Evolutionary conservation across 306 rosid species (phyloP).

Genomic region (Pyrus bretschneideri): DNA sequence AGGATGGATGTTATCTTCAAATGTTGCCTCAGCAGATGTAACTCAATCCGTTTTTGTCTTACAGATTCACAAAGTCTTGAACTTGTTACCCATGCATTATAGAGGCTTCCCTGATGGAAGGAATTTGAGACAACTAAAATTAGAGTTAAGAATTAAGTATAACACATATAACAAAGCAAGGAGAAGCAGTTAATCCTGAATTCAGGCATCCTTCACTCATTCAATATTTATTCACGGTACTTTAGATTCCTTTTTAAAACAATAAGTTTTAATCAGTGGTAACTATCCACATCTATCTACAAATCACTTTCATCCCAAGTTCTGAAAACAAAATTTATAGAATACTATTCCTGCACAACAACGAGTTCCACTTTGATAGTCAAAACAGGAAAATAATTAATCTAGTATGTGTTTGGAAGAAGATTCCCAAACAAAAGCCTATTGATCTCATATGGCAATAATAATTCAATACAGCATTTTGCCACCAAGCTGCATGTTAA

Average conservation of each 20-base stretch:
- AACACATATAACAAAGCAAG: neutral
- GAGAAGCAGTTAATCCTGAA: neutral
- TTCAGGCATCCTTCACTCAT: neutral
- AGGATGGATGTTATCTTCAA: conserved; percentile 66
- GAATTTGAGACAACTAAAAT: conserved; percentile 16
- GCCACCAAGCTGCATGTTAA: neutral
- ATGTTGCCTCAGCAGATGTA: conserved; percentile 57
- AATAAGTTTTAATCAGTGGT: neutral
- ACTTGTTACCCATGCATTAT: conserved; percentile 64
- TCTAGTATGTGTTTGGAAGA: neutral
- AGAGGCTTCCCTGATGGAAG: conserved; percentile 67
- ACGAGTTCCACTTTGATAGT: neutral
- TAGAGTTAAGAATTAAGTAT: neutral
- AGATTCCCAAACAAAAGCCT: neutral
- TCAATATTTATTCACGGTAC: neutral
- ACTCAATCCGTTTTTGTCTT: conserved; percentile 66
- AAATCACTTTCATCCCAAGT: neutral
- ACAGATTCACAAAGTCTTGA: conserved; percentile 79
- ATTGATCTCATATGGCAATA: neutral
- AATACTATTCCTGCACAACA: neutral
- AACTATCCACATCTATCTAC: neutral
- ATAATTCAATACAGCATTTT: neutral
- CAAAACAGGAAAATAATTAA: neutral
- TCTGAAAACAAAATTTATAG: neutral
- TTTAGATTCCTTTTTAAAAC: neutral